Evolutionary conservation across 768 basidiomycete species (phyloP).

Genomic region (Amanita brunnescens): DNA sequence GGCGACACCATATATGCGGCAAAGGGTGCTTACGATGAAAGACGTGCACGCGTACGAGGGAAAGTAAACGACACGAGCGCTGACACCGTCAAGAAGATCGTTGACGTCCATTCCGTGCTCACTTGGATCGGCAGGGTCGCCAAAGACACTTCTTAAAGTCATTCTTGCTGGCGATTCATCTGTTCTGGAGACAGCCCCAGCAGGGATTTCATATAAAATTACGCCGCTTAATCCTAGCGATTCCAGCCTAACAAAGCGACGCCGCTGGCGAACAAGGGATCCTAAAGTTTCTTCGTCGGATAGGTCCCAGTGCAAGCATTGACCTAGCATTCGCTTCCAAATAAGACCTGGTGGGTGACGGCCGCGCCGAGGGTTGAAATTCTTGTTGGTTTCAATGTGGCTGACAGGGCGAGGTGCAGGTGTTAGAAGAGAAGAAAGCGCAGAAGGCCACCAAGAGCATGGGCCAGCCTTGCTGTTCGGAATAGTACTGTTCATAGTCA

Average conservation of each 20-base stretch:
- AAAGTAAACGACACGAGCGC: slow-evolving; percentile 20
- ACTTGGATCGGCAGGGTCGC: slow-evolving; percentile 14
- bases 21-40: slow-evolving; percentile 16
- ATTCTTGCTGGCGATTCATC: background rate
- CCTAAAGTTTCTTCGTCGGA: background rate
- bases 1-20: background rate
- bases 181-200: background rate
- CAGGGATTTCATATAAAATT: slow-evolving; percentile 19
- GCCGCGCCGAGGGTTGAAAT: background rate
- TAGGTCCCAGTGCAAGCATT: slow-evolving; percentile 18
- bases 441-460: slow-evolving; percentile 3
- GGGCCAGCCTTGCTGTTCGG: slow-evolving; percentile 5
- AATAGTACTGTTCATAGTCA: background rate
- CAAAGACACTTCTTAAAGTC: slow-evolving; percentile 19
- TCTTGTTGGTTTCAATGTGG: background rate
- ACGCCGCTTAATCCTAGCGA: slow-evolving; percentile 22
- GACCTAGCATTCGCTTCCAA: slow-evolving; percentile 16
- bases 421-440: background rate
- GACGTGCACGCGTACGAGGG: slow-evolving; percentile 26
- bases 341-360: slow-evolving; percentile 15
- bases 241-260: slow-evolving; percentile 20
- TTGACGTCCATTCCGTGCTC: slow-evolving; percentile 21
- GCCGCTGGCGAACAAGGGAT: background rate
- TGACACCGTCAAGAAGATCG: slow-evolving; percentile 18
- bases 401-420: background rate